Percentiles rank a stretch among this genome's conserved stretches.
Evolutionary conservation across 192 early-diverging fungal species (phyloP).

Genomic region (Dissophora ornata): DNA sequence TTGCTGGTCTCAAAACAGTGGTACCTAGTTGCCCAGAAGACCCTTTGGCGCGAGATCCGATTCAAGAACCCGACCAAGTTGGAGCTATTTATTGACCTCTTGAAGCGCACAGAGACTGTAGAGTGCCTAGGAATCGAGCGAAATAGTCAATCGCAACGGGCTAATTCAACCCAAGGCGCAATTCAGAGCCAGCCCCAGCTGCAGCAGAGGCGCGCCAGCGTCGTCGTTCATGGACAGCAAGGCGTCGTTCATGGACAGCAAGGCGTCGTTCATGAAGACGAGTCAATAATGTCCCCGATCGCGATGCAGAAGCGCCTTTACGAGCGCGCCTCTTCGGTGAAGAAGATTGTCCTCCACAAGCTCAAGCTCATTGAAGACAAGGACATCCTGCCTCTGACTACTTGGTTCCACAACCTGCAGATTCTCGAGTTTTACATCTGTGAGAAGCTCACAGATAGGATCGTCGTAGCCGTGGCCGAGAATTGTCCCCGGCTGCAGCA

Average conservation of each 20-base stretch:
- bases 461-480: constrained; percentile 53
- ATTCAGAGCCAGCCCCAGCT: too few species aligned
- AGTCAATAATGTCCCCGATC: constrained; percentile 24
- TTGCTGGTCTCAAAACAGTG: constrained; percentile 46
- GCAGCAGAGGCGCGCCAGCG: constrained; percentile 7
- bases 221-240: not conserved
- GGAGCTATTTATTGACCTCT: constrained; percentile 32
- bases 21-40: constrained; percentile 53
- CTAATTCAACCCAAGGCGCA: too few species aligned
- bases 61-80: constrained; percentile 35
- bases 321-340: constrained; percentile 33
- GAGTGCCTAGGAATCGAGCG: constrained; percentile 33
- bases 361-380: constrained; percentile 44
- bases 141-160: constrained; percentile 14
- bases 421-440: constrained; percentile 67
- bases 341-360: constrained; percentile 51
- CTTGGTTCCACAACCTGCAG: constrained; percentile 50
- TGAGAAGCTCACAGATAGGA: constrained; percentile 56
- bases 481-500: constrained; percentile 53
- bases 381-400: constrained; percentile 31
- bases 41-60: constrained; percentile 50
- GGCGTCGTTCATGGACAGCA: not conserved
- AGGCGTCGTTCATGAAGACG: too few species aligned
- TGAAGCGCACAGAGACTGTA: constrained; percentile 36
- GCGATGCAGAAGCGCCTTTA: constrained; percentile 49